phyloP scores from a whole-genome alignment of 1,284 basidiomycete genomes.

The Apiotrichum gracile region DNA sequence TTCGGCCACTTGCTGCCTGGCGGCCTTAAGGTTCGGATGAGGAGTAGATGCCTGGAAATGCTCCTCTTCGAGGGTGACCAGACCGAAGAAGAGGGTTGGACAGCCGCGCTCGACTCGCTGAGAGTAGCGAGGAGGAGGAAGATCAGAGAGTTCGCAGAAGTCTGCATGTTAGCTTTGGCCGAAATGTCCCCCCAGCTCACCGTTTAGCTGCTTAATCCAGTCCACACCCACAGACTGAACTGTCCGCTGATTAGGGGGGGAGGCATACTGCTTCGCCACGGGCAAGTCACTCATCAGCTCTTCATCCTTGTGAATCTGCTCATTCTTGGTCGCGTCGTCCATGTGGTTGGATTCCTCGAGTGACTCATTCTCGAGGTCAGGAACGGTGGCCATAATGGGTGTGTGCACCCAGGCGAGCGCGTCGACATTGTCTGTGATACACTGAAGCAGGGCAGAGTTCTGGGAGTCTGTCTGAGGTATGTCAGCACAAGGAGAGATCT shows the following conservation, averaged over 20 bases:
- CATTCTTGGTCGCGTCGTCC: not conserved
- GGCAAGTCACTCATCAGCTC: too few species aligned
- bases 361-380: not conserved
- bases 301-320: too few species aligned
- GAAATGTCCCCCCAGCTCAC: not conserved
- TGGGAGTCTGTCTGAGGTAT: conserved; percentile 26
- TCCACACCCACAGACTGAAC: conserved; percentile 4
- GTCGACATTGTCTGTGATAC: conserved; percentile 24
- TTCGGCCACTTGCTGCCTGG: conserved; percentile 17
- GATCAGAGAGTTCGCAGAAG: conserved; percentile 13
- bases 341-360: not conserved
- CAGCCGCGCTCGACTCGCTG: conserved; percentile 6
- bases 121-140: conserved; percentile 6
- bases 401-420: conserved; percentile 27
- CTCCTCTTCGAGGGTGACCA: conserved; percentile 14
- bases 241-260: too few species aligned
- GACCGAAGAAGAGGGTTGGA: conserved; percentile 10
- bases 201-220: conserved; percentile 13
- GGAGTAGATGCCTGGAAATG: too few species aligned
- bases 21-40: conserved; percentile 10
- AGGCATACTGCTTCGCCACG: conserved; percentile 14
- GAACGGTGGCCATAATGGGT: conserved; percentile 5
- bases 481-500: not conserved
- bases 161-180: conserved; percentile 2
- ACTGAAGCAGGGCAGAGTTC: conserved; percentile 23